Conservation (phyloP, 768 basidiomycete species). For the Chalciporus sphaerocephalus region DNA sequence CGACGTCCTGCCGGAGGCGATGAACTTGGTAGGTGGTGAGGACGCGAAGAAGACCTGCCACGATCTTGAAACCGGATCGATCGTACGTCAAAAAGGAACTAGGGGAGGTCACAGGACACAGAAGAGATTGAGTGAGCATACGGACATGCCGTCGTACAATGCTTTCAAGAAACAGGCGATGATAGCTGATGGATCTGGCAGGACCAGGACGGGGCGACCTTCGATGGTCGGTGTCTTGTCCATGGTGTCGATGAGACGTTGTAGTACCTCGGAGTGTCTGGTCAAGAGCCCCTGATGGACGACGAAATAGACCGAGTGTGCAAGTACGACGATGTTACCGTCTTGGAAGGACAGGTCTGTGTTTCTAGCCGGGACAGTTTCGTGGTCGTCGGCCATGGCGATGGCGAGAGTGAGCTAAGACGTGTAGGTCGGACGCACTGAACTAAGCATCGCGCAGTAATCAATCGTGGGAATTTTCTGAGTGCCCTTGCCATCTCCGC, state of each 20-base stretch:
- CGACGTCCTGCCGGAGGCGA: conserved; percentile 52
- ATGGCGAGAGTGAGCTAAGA: neutral
- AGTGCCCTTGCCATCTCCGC: conserved; percentile 11
- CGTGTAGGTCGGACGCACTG: too few species aligned
- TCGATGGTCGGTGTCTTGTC: conserved; percentile 37
- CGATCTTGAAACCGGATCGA: conserved; percentile 45
- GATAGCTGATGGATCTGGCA: conserved; percentile 55
- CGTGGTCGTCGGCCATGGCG: conserved; percentile 12
- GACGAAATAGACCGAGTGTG: conserved; percentile 56
- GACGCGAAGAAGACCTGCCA: conserved; percentile 56
- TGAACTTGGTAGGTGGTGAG: conserved; percentile 61
- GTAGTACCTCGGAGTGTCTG: conserved; percentile 56
- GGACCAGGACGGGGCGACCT: conserved; percentile 50
- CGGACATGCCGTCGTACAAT: conserved; percentile 70
- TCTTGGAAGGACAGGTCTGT: conserved; percentile 60
- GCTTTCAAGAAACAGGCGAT: conserved; percentile 56
- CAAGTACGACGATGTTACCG: conserved; percentile 63
- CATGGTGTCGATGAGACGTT: conserved; percentile 35
- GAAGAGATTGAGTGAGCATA: neutral
- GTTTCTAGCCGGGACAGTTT: conserved; percentile 36
- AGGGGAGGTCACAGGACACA: conserved; percentile 15
- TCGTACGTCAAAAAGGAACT: conserved; percentile 49
- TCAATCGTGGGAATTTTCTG: conserved; percentile 17
- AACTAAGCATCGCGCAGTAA: too few species aligned
- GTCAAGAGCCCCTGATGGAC: conserved; percentile 64